Percentiles rank a stretch among this genome's conserved stretches.
These are phyloP conservation scores for Solanum tarapatanum DNA, from an alignment of 257 asterid genomes.

Conservation along the genomic window DNA sequence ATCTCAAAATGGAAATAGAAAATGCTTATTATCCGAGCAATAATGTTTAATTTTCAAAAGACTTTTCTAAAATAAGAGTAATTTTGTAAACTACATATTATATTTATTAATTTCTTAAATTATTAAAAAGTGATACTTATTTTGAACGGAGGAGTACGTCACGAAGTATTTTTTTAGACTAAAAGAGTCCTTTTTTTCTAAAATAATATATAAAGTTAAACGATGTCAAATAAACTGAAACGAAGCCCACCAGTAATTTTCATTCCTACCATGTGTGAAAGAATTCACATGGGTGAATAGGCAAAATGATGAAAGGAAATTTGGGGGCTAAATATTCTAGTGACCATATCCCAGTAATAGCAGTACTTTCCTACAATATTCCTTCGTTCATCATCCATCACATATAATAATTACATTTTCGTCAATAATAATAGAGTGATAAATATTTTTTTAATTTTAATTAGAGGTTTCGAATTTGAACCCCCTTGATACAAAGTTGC, in stretches of 20 bases:
- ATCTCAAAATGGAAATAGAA: no score
- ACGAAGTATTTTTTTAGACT: no score
- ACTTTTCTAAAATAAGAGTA: no score
- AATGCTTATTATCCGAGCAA: background rate
- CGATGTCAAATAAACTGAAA: background rate
- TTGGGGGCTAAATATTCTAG: background rate
- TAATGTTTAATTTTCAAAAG: no score
- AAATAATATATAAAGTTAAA: no score
- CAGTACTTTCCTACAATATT: background rate
- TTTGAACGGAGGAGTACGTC: no score
- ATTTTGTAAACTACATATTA: no score
- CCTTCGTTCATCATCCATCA: background rate
- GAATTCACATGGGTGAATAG: background rate
- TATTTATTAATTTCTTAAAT: background rate
- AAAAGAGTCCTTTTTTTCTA: no score
- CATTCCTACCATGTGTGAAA: background rate
- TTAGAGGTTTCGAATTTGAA: rapidly evolving
- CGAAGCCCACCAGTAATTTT: background rate
- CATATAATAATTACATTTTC: no score
- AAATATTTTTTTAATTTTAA: no score
- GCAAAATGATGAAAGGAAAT: background rate
- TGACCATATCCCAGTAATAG: background rate
- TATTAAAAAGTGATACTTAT: no score
- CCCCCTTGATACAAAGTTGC: rapidly evolving
- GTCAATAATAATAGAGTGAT: no score